Percentiles rank a stretch among this genome's conserved stretches.
phyloP scores from a whole-genome alignment of 169 alveolate genomes.

The Plasmodium reichenowi region DNA sequence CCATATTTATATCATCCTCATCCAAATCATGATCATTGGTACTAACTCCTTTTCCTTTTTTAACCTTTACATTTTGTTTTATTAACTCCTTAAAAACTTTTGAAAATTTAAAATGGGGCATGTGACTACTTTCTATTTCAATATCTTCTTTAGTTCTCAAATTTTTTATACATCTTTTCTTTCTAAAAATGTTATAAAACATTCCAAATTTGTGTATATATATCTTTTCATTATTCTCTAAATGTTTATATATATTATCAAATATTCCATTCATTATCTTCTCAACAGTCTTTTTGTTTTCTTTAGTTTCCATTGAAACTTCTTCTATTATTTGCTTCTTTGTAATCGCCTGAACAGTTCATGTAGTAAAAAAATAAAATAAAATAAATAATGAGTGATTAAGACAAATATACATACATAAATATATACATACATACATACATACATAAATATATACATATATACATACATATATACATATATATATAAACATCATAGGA shows the following conservation, averaged over 20 bases:
- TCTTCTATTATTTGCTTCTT: constrained; percentile 72
- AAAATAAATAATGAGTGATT: neutral
- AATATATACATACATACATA: neutral
- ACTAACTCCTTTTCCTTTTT: constrained; percentile 10
- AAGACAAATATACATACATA: constrained; percentile 3
- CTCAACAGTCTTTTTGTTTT: constrained; percentile 70
- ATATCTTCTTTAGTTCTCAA: constrained; percentile 71
- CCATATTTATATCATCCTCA: constrained; percentile 57
- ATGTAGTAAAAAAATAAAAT: neutral
- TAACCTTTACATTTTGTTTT: constrained; percentile 51
- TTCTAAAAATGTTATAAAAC: constrained; percentile 67
- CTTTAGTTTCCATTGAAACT: constrained; percentile 75
- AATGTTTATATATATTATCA: constrained; percentile 69
- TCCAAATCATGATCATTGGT: constrained; percentile 35
- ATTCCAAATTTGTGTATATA: constrained; percentile 70
- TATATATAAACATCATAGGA: neutral
- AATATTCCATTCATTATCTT: constrained; percentile 72
- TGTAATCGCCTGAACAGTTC: constrained; percentile 32
- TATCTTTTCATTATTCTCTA: constrained; percentile 69
- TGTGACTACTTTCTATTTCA: constrained; percentile 62
- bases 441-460: neutral
- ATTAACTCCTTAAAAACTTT: constrained; percentile 58
- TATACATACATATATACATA: neutral
- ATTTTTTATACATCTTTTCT: constrained; percentile 66
- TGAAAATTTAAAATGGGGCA: constrained; percentile 73